Evolutionary conservation across 2,329 filamentous ascomycete species (phyloP).

Genomic region (Colletotrichum orchidophilum): DNA sequence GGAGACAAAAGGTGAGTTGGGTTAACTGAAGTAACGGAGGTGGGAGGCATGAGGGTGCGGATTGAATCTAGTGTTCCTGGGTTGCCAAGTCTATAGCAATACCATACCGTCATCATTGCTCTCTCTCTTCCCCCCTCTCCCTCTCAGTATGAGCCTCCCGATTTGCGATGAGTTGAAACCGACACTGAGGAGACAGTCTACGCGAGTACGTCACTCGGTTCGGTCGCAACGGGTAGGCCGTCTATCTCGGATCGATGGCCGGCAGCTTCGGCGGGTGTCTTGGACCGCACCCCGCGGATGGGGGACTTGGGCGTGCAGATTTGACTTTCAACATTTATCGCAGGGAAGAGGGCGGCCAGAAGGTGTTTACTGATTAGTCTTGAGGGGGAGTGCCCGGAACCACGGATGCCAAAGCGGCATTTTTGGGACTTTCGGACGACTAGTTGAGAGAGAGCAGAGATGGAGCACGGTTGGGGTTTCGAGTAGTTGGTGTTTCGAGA

Average conservation of each 20-base stretch:
- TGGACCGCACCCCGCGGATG: neutral
- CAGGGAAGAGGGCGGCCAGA: no score
- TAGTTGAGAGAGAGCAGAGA: neutral
- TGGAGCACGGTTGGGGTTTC: neutral
- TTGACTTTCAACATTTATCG: neutral
- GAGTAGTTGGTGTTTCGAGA: no score
- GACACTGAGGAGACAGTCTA: no score
- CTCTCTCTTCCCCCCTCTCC: no score
- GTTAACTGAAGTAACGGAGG: neutral
- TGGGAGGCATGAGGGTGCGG: neutral
- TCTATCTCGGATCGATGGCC: neutral
- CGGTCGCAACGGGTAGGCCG: neutral
- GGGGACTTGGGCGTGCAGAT: neutral
- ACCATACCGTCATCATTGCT: no score
- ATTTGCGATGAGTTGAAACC: neutral
- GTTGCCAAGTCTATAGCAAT: neutral
- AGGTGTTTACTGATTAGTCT: no score
- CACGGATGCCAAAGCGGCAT: neutral
- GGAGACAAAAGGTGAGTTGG: neutral
- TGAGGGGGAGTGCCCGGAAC: neutral
- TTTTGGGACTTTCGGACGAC: neutral
- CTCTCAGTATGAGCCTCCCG: neutral
- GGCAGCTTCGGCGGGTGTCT: neutral
- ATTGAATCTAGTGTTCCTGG: neutral
- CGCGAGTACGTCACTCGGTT: neutral